A percentile compares a stretch with the other conserved stretches of the same genome.
Conservation (phyloP, 371 early-diverging fungal genomes). For the Mortierella sp. region DNA sequence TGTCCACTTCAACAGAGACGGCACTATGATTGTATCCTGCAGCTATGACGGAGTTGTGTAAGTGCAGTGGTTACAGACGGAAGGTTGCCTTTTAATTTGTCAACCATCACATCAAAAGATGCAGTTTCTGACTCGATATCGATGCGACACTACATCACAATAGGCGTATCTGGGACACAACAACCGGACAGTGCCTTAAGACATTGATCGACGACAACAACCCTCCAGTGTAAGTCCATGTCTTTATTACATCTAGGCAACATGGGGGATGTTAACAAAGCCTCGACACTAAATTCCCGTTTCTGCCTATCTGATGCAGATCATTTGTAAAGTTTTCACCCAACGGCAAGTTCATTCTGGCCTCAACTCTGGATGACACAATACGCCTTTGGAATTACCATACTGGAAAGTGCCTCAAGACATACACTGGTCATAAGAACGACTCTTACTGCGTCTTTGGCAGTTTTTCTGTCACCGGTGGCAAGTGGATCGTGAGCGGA, state of each 20-base stretch:
- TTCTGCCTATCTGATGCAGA: slow-evolving; percentile 41
- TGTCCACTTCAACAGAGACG: slow-evolving; percentile 96
- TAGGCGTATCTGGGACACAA: slow-evolving; percentile 97
- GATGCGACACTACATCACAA: slow-evolving; percentile 10
- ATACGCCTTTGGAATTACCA: slow-evolving; percentile 95
- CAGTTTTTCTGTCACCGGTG: slow-evolving; percentile 93
- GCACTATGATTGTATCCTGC: slow-evolving; percentile 95
- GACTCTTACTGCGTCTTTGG: slow-evolving; percentile 93
- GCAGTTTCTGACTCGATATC: background rate
- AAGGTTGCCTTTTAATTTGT: too few relatives aligned
- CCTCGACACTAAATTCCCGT: background rate
- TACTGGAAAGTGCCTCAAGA: slow-evolving; percentile 93
- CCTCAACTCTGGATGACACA: slow-evolving; percentile 92
- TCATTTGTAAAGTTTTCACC: slow-evolving; percentile 98
- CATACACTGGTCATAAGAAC: slow-evolving; percentile 93
- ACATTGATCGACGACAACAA: slow-evolving; percentile 94
- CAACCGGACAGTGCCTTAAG: slow-evolving; percentile 95
- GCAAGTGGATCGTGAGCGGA: slow-evolving; percentile 97
- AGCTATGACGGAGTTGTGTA: slow-evolving; percentile 96
- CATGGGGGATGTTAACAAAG: background rate
- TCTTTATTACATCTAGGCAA: background rate
- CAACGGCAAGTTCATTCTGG: slow-evolving; percentile 97
- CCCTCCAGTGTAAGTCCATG: slow-evolving; percentile 83
- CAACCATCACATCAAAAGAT: background rate
- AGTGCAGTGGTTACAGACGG: too few relatives aligned